Evolutionary conservation across 176 grass and related monocot species (phyloP).

Genomic region (Oryza coarctata): DNA sequence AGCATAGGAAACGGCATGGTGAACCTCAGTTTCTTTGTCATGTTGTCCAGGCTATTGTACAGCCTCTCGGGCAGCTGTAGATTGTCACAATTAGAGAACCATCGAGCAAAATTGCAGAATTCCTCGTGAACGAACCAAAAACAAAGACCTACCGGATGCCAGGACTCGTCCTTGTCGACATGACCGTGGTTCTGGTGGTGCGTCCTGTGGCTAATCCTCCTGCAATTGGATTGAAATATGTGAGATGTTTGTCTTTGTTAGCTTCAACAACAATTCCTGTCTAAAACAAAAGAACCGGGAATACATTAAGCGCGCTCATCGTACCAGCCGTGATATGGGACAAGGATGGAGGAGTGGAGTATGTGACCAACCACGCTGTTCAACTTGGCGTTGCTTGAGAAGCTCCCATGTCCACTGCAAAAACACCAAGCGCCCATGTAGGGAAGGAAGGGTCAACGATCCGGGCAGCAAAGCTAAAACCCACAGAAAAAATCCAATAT

Average conservation of each 20-base stretch:
- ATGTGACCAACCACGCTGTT: conserved; percentile 93
- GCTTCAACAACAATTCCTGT: background rate
- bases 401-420: conserved; percentile 91
- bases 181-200: conserved; percentile 98
- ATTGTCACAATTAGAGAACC: conserved; percentile 30
- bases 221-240: conserved; percentile 37
- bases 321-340: conserved; percentile 94
- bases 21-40: conserved; percentile 63
- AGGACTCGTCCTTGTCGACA: conserved; percentile 94
- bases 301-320: background rate
- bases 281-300: background rate
- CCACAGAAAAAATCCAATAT: background rate
- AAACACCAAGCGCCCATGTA: background rate
- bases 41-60: conserved; percentile 66
- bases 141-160: conserved; percentile 73
- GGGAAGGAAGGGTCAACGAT: conserved; percentile 26
- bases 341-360: conserved; percentile 96
- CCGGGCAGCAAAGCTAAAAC: background rate
- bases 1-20: conserved; percentile 88
- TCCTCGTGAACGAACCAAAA: background rate
- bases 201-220: conserved; percentile 97
- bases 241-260: conserved; percentile 17
- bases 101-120: conserved; percentile 8
- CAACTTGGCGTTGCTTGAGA: conserved; percentile 74
- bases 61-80: conserved; percentile 75